These are phyloP conservation scores for Cladosporium sp. DNA, from an alignment of 2,329 filamentous ascomycete genomes.

Conservation along the genomic window DNA sequence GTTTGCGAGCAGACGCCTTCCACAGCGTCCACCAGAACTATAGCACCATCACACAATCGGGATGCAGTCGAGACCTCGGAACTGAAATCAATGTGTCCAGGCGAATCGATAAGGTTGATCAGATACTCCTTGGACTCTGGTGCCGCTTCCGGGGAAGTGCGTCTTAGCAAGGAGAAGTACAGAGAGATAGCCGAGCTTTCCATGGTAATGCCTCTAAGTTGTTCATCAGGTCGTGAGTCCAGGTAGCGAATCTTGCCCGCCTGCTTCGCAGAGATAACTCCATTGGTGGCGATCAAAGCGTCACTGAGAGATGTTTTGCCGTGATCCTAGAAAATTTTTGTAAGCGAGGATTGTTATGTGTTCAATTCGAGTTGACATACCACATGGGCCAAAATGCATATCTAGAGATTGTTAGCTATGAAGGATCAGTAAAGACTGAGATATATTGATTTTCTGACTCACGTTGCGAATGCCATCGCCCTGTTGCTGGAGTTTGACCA, in stretches of 20 bases:
- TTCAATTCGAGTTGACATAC: neutral
- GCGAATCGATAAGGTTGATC: slow-evolving; percentile 96
- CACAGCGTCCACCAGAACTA: slow-evolving; percentile 93
- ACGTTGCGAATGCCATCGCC: slow-evolving; percentile 91
- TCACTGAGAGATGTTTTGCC: slow-evolving; percentile 97
- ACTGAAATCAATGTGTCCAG: slow-evolving; percentile 97
- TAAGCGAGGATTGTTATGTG: slow-evolving; percentile 53
- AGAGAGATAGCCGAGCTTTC: slow-evolving; percentile 97
- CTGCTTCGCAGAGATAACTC: slow-evolving; percentile 96
- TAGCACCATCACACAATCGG: slow-evolving; percentile 86
- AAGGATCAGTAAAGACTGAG: neutral
- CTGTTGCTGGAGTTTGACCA: slow-evolving; percentile 84
- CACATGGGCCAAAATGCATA: slow-evolving; percentile 65
- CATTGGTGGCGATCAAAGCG: slow-evolving; percentile 94
- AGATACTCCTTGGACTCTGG: slow-evolving; percentile 79
- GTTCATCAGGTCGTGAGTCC: slow-evolving; percentile 93
- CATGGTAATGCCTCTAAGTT: slow-evolving; percentile 98
- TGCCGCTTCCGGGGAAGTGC: slow-evolving; percentile 56
- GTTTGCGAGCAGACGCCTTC: slow-evolving; percentile 99
- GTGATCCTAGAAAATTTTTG: slow-evolving; percentile 61
- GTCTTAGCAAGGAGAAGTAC: slow-evolving; percentile 87
- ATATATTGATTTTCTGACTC: slow-evolving; percentile 48
- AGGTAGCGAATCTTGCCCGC: slow-evolving; percentile 98
- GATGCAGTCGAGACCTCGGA: slow-evolving; percentile 97
- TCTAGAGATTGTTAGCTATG: slow-evolving; percentile 39